Evolutionary conservation across 768 basidiomycete species (phyloP).

Genomic region (Fibroporia radiculosa): DNA sequence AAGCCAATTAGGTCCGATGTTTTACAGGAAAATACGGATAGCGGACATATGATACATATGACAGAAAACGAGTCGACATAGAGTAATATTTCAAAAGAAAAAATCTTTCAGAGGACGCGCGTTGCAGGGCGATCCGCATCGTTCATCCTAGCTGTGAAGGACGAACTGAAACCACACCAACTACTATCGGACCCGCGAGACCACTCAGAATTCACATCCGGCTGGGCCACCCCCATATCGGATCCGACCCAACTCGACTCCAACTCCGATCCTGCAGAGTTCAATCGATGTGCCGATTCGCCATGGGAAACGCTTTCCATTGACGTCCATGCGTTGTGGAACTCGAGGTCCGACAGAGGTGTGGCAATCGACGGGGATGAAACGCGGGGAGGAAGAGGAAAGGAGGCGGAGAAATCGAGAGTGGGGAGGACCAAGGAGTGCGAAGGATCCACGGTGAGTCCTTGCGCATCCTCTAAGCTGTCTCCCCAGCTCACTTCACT

Average conservation of each 20-base stretch:
- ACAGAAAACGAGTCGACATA: no score
- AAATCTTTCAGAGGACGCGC: no score
- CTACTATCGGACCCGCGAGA: constrained; percentile 4
- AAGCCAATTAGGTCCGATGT: no score
- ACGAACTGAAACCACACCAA: constrained; percentile 33
- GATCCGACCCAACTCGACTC: constrained; percentile 21
- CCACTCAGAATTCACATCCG: constrained; percentile 19
- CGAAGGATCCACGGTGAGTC: constrained; percentile 41
- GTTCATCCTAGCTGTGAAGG: no score
- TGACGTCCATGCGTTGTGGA: constrained; percentile 20
- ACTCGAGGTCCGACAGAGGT: constrained; percentile 14
- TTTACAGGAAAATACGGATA: no score
- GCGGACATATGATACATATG: no score
- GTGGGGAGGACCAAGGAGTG: constrained; percentile 71
- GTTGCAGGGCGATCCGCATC: no score
- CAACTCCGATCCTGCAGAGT: constrained; percentile 6
- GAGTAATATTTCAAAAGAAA: no score
- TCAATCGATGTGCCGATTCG: constrained; percentile 5
- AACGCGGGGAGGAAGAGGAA: constrained; percentile 19
- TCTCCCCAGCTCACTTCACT: constrained; percentile 6
- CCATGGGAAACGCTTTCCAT: not conserved
- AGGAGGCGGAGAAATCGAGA: constrained; percentile 59
- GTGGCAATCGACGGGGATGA: constrained; percentile 6
- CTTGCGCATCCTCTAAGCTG: constrained; percentile 4
- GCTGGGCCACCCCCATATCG: constrained; percentile 20